phyloP scores from a whole-genome alignment of 2,329 filamentous ascomycete genomes.

The Sphaceloma murrayae region DNA sequence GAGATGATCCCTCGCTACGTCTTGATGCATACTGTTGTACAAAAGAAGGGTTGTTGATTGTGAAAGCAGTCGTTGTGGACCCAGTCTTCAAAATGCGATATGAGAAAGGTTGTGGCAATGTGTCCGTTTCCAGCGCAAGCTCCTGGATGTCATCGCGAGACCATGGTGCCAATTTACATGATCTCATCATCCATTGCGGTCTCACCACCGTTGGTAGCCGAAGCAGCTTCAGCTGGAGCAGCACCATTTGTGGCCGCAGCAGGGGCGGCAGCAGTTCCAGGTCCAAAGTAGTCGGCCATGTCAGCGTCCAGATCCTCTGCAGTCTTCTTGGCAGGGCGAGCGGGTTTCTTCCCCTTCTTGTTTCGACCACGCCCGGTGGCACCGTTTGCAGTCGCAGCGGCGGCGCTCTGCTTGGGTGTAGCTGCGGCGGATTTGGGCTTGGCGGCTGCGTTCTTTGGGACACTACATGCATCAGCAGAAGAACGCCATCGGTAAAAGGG shows the following conservation, averaged over 20 bases:
- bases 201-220: constrained; percentile 42
- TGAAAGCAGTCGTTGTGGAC: neutral
- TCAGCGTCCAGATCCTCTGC: constrained; percentile 92
- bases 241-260: constrained; percentile 37
- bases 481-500: constrained; percentile 5
- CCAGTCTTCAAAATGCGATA: neutral
- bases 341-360: constrained; percentile 50
- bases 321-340: constrained; percentile 69
- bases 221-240: constrained; percentile 36
- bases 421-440: constrained; percentile 53
- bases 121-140: no score
- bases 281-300: constrained; percentile 89
- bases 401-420: constrained; percentile 55
- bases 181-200: constrained; percentile 48
- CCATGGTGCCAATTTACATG: no score
- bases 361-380: constrained; percentile 43
- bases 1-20: neutral
- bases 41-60: constrained; percentile 4
- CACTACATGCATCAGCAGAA: neutral
- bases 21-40: constrained; percentile 10
- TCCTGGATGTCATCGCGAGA: no score
- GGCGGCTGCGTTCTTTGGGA: constrained; percentile 26
- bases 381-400: constrained; percentile 45
- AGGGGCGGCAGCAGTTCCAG: constrained; percentile 33
- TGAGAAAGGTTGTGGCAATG: no score